Evolutionary conservation across 148 eudicot genomes (phyloP).

Genomic region (Rhododendron simsii): DNA sequence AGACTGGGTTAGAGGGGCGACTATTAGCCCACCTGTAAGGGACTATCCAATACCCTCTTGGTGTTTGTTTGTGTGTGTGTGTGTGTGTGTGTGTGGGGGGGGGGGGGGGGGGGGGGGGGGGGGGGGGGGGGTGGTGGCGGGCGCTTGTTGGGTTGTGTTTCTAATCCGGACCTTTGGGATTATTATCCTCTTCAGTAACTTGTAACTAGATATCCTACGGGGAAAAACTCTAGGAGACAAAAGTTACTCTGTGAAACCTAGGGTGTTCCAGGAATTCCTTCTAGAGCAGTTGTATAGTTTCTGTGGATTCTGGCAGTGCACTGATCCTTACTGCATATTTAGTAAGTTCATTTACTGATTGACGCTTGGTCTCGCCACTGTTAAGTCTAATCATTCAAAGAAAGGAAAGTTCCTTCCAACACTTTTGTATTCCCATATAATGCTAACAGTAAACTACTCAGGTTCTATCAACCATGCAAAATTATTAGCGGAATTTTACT

Average conservation of each 20-base stretch:
- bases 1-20: neutral
- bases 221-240: neutral
- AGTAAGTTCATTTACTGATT: neutral
- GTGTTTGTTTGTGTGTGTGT: too few relatives aligned
- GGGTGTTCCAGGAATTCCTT: neutral
- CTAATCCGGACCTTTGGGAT: too few relatives aligned
- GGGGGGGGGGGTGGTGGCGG: too few relatives aligned
- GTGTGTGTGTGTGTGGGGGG: too few relatives aligned
- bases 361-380: neutral
- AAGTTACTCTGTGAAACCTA: neutral
- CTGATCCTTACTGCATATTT: neutral
- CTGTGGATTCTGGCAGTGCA: neutral
- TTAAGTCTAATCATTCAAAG: neutral
- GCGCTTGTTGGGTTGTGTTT: too few relatives aligned
- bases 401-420: neutral
- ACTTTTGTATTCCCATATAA: neutral
- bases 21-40: neutral
- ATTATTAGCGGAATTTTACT: neutral
- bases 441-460: neutral
- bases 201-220: neutral
- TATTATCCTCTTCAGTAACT: neutral
- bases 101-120: too few relatives aligned
- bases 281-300: neutral
- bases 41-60: too few relatives aligned
- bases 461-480: neutral